Evolutionary conservation across 768 basidiomycete species (phyloP).

Genomic region (Punctularia strigosozonata): DNA sequence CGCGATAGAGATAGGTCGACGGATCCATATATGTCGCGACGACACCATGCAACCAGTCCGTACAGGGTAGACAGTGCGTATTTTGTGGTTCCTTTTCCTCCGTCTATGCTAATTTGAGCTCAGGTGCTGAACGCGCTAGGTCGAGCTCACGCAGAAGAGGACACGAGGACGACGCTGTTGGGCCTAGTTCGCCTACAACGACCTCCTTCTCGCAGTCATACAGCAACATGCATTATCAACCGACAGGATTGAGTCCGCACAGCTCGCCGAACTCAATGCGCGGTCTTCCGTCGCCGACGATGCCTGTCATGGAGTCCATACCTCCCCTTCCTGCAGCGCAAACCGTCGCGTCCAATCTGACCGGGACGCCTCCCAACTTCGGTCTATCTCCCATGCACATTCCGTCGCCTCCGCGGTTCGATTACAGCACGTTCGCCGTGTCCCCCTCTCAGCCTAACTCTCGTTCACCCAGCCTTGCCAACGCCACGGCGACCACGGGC

Average conservation of each 20-base stretch:
- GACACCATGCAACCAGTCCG: too few species aligned
- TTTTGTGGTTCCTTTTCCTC: neutral
- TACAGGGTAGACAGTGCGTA: too few species aligned
- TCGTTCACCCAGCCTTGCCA: too few species aligned
- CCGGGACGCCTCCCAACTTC: too few species aligned
- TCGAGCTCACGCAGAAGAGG: constrained; percentile 68
- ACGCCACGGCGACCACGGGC: too few species aligned
- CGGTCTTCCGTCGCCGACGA: constrained; percentile 54
- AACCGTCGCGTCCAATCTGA: too few species aligned
- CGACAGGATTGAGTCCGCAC: constrained; percentile 45
- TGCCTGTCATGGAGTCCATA: constrained; percentile 39
- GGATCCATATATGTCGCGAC: too few species aligned
- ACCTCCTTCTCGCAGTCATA: too few species aligned
- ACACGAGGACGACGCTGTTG: constrained; percentile 59
- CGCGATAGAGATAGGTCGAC: too few species aligned
- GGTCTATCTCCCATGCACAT: constrained; percentile 43
- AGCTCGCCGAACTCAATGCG: constrained; percentile 68
- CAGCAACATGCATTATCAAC: constrained; percentile 10
- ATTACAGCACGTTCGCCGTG: constrained; percentile 42
- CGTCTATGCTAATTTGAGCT: neutral
- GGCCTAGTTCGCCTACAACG: too few species aligned
- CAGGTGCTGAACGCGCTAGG: constrained; percentile 55
- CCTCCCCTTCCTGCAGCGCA: too few species aligned
- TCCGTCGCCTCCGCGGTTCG: constrained; percentile 32
- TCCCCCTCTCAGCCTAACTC: too few species aligned